Evolutionary conservation across 495 filamentous ascomycete genomes (phyloP), one percentile per base, ranked within the genome.

Genomic region (Neohortaea acidophila): DNA sequence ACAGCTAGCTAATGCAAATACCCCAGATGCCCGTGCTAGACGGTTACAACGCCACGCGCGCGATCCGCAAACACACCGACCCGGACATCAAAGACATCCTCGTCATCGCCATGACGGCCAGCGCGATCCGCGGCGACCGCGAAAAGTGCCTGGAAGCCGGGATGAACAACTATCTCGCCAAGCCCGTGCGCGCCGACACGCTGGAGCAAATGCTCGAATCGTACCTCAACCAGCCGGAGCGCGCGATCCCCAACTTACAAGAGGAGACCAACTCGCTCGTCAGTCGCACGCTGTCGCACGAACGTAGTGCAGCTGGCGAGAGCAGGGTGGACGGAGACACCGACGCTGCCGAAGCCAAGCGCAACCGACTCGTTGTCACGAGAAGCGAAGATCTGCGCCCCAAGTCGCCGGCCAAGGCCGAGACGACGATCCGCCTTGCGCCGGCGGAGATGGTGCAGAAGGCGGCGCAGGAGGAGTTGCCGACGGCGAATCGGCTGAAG

Each of bases 131-230:
- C 53, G 85, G 85, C 25, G 85, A 94, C 47, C 68, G 84, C 20
- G 85, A 94, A 57, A 91, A 86, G 56, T 94, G 85, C 49, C 63
- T 94, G 12, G 82, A 83, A 19, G 81, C 83, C 0, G 85, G 85
- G 20, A 94, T 94, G 85, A 92, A 92, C 59, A 84, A 93, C 45
- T 94, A 94, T 44, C 72, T 94, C 4, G 84, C 85, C 18, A 94
- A 94, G 55, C 85, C 85, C 7, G 85, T 94, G 1, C 67, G 83
- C 14, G 47, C 56, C n/a, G 44, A 58, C 12, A 58, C 49, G n/a
- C 36, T 61, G 24, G 56, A 61, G 41, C 48, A 54, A 31, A 51
- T 59, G 31, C 49, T 59, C 9, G 57, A 59, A 42, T 54, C 48
- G 17, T 61, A 61, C 30, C 45, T 61, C 18, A 39, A 47, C 9